These are phyloP conservation scores for Pyrenula massariospora DNA, from an alignment of 495 filamentous ascomycete genomes.

Conservation along the genomic window DNA sequence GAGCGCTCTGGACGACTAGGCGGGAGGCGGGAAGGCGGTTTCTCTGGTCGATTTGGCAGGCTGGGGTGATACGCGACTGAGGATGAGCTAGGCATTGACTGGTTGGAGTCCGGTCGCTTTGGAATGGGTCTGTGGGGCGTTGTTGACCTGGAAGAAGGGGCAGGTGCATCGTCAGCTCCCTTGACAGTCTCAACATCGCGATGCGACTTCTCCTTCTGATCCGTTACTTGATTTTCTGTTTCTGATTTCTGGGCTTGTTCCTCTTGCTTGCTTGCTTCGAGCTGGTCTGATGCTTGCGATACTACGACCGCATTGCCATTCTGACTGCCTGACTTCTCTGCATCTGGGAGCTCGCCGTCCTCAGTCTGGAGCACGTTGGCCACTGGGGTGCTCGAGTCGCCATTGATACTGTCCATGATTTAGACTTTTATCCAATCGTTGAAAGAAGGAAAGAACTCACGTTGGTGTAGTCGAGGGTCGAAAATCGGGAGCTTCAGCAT, in stretches of 20 bases:
- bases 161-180: not conserved
- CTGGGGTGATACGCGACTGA: not conserved
- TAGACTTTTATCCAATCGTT: constrained; percentile 1
- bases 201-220: not conserved
- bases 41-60: not conserved
- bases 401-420: constrained; percentile 19
- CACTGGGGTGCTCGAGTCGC: constrained; percentile 16
- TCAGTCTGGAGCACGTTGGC: constrained; percentile 47
- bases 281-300: constrained; percentile 6
- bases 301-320: constrained; percentile 4
- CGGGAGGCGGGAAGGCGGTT: not conserved
- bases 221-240: not conserved
- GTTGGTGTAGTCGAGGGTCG: constrained; percentile 12
- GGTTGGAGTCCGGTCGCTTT: not conserved
- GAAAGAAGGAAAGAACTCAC: constrained; percentile 13
- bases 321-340: constrained; percentile 3
- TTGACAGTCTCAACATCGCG: not conserved
- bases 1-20: not conserved
- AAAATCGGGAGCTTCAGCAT: constrained; percentile 36
- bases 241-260: not conserved
- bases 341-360: constrained; percentile 53
- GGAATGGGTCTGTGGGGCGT: not conserved
- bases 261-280: constrained; percentile 1
- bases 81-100: not conserved
- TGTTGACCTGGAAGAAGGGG: not conserved